These are phyloP conservation scores for Dryas octopetala DNA, from an alignment of 306 rosid genomes.

Conservation along the genomic window DNA sequence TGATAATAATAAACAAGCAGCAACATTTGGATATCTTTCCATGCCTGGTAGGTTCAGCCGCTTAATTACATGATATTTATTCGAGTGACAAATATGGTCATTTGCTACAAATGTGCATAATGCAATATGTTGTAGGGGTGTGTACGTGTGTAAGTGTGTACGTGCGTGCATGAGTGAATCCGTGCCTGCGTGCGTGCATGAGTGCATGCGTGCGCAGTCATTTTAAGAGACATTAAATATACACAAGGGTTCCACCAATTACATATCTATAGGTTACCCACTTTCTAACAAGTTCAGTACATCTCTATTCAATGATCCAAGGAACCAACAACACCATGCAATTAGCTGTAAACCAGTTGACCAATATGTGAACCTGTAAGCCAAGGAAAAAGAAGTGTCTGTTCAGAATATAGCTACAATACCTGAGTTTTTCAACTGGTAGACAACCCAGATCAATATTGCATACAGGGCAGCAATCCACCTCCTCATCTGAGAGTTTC, in stretches of 20 bases:
- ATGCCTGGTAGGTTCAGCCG: neutral
- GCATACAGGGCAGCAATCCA: constrained; percentile 86
- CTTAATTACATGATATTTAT: neutral
- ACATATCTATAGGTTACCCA: neutral
- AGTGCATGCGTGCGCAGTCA: no score
- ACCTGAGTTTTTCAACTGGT: constrained; percentile 94
- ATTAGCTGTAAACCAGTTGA: neutral
- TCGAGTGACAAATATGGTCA: neutral
- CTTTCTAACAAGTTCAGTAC: neutral
- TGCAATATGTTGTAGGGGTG: neutral
- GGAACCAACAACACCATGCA: neutral
- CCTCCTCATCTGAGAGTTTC: constrained; percentile 82
- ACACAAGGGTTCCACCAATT: no score
- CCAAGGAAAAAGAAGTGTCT: neutral
- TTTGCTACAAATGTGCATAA: neutral
- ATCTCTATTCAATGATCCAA: neutral
- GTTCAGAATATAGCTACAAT: neutral
- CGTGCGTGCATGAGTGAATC: no score
- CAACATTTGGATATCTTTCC: neutral
- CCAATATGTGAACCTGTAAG: neutral
- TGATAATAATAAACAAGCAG: neutral
- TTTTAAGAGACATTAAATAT: no score
- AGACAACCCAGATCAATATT: constrained; percentile 81
- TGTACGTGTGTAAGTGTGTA: no score
- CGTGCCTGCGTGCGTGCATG: no score